Base-by-base conservation (phyloP, 768 basidiomycete species). In the Pholiota conissans region DNA sequence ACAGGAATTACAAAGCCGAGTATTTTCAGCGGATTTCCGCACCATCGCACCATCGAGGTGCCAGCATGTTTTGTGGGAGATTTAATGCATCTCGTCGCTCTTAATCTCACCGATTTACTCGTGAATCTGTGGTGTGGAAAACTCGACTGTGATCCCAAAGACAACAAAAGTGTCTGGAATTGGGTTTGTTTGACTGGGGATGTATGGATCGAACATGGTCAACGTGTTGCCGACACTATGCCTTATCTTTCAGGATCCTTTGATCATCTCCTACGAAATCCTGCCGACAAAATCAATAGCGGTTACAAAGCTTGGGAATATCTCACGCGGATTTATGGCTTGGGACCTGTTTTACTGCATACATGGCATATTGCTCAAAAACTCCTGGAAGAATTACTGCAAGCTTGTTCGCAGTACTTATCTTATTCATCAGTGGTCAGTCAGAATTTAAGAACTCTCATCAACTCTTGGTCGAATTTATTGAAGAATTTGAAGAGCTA, bases 301-400 rank as follows among this genome's bases (percentile, higher is more conserved):
- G 73, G 76, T 0, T 79, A 76, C 59, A 77, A 78, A 45, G 74
- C 74, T 0, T 64, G 63, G 27, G 75, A 79, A 52, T 79, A 52
- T 32, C 57, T 64, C 3, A 45, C 62, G 0, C 76, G 75, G 52
- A 10, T 77, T 13, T 76, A 61, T 61, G 71, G 73, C 0, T 68
- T 74, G 27, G 71, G 68, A 9, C 75, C 73, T 8, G 73, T 62
- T 10, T 62, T 75, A 14, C 64, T 75, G 24, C 56, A 58, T 13
- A 29, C 48, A 0, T n/a, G n/a, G n/a, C 30, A 32, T 32, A 32
- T 73, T 76, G 13, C 75, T 70, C 0, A 5, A 47, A 0, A 30
- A 52, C n/a, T 71, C 74, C 29, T 74, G 65, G 61, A 29, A 49
- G 2, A 67, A 73, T 29, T 76, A 69, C 54, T 76, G 73, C 60